These are phyloP conservation scores for Monosporascus sp. DNA, from an alignment of 2,329 filamentous ascomycete species.

Conservation along the genomic window DNA sequence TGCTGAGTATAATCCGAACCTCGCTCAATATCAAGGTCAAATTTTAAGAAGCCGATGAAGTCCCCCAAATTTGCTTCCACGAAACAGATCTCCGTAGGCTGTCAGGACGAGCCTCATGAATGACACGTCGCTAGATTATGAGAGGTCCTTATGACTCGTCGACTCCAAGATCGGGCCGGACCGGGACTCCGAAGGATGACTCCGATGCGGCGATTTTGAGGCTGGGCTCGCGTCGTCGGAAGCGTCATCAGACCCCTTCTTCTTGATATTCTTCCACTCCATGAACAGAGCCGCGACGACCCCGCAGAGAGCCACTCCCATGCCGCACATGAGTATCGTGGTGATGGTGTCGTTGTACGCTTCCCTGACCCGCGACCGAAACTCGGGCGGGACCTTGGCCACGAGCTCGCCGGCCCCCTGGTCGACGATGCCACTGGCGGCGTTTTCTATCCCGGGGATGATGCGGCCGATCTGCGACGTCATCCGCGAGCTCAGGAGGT, in stretches of 20 bases:
- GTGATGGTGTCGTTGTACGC: slow-evolving; percentile 54
- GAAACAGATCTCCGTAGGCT: too few relatives aligned
- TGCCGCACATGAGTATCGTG: slow-evolving; percentile 50
- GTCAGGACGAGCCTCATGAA: too few relatives aligned
- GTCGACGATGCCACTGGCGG: slow-evolving; percentile 22
- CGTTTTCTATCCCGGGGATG: slow-evolving; percentile 29
- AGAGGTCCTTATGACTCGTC: not conserved
- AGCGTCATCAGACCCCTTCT: slow-evolving; percentile 16
- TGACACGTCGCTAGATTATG: not conserved
- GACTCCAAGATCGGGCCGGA: not conserved
- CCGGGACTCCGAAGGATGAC: too few relatives aligned
- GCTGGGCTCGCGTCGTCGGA: not conserved
- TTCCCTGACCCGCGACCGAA: slow-evolving; percentile 41
- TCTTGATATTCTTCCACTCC: slow-evolving; percentile 58
- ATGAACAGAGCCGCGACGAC: slow-evolving; percentile 48
- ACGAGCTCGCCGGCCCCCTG: slow-evolving; percentile 48
- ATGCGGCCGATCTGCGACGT: slow-evolving; percentile 23
- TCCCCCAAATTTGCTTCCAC: too few relatives aligned
- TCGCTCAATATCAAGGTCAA: too few relatives aligned
- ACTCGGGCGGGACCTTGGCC: slow-evolving; percentile 37
- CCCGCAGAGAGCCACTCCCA: slow-evolving; percentile 44
- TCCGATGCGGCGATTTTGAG: not conserved
- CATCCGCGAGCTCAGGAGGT: slow-evolving; percentile 32
- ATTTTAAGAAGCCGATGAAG: too few relatives aligned
- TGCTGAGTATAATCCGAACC: too few relatives aligned